phyloP scores from a whole-genome alignment of 2,329 filamentous ascomycete species.

The Leptographium lundbergii region DNA sequence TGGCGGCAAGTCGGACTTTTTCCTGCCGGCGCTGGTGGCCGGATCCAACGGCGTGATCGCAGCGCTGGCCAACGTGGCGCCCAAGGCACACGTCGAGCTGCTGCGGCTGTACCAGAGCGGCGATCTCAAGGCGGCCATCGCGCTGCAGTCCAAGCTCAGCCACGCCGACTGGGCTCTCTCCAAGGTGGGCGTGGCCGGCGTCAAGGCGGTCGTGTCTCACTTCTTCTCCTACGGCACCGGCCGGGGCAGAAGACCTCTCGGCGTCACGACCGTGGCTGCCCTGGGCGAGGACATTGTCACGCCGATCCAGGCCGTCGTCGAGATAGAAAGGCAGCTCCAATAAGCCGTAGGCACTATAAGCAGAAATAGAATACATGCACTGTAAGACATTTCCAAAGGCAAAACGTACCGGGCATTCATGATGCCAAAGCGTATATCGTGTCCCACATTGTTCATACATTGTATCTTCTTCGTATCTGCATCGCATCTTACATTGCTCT shows the following conservation, averaged over 20 bases:
- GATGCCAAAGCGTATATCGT: too few relatives aligned
- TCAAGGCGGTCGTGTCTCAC: conserved; percentile 2
- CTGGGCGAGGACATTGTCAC: background rate
- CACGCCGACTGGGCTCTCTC: conserved; percentile 3
- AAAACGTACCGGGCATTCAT: too few relatives aligned
- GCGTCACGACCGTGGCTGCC: background rate
- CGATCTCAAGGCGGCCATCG: background rate
- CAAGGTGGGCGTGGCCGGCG: conserved; percentile 2
- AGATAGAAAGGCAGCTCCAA: background rate
- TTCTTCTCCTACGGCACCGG: conserved; percentile 3
- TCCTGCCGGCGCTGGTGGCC: conserved; percentile 25
- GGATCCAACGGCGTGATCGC: conserved; percentile 29
- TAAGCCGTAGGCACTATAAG: background rate
- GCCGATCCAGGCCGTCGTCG: background rate
- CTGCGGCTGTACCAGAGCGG: background rate
- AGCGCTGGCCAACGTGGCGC: conserved; percentile 24
- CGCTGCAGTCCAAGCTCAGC: conserved; percentile 3
- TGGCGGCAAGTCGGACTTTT: conserved; percentile 28
- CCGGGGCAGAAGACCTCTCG: conserved; percentile 2
- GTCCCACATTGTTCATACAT: too few relatives aligned
- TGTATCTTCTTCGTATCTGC: too few relatives aligned
- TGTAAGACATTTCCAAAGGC: too few relatives aligned
- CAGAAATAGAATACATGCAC: background rate
- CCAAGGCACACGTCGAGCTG: conserved; percentile 1
- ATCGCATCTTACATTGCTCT: too few relatives aligned